phyloP scores from a whole-genome alignment of 106 monocot genomes.

The Allium cepa region DNA sequence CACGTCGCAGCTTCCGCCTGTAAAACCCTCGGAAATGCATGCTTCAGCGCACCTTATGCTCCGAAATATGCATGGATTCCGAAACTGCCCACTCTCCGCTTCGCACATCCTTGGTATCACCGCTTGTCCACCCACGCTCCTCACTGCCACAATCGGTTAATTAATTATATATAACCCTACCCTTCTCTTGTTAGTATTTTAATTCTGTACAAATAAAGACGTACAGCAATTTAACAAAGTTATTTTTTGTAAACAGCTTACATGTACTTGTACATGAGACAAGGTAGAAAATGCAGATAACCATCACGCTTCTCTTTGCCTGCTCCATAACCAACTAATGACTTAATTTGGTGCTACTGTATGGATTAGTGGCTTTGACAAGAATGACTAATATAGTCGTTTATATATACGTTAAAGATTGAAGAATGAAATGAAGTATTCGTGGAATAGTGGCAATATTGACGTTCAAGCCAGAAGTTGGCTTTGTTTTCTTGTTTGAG shows the following conservation, averaged over 20 bases:
- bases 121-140: background rate
- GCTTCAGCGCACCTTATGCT: background rate
- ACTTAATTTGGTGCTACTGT: no score
- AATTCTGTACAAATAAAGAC: background rate
- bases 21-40: background rate
- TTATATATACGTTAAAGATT: background rate
- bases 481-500: conserved; percentile 1
- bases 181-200: no score
- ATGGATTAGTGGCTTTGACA: no score
- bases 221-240: background rate
- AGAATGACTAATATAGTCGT: background rate
- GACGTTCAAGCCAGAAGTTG: background rate
- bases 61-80: background rate
- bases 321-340: background rate
- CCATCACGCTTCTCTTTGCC: background rate
- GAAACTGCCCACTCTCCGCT: background rate
- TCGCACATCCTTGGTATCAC: conserved; percentile 1
- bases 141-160: background rate
- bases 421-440: background rate
- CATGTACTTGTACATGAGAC: background rate
- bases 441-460: background rate
- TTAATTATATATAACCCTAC: background rate
- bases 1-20: conserved; percentile 7
- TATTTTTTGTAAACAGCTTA: background rate
- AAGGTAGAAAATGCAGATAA: background rate